Percentiles rank a stretch among this genome's conserved stretches.
phyloP scores from a whole-genome alignment of 1,284 basidiomycete species.

The Paramarasmius palmivorus region DNA sequence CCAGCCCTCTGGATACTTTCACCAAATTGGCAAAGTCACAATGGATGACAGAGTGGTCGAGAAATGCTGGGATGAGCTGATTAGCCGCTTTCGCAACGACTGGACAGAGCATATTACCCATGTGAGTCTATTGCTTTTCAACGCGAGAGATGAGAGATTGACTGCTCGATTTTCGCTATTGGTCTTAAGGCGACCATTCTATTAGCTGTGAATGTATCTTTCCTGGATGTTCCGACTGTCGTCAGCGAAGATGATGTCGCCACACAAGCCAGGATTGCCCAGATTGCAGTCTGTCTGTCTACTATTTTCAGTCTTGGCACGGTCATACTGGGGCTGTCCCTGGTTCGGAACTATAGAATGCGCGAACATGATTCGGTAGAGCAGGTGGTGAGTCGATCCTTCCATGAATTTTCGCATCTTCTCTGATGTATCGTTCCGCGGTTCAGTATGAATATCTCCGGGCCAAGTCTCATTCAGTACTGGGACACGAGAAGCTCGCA shows the following conservation, averaged over 20 bases:
- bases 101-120: conserved; percentile 6
- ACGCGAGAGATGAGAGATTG: not conserved
- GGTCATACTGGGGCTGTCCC: not conserved
- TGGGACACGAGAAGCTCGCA: conserved; percentile 3
- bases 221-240: conserved; percentile 13
- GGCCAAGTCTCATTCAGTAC: not conserved
- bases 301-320: not conserved
- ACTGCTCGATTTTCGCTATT: not conserved
- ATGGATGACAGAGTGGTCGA: conserved; percentile 13
- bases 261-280: not conserved
- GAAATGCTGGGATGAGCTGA: conserved; percentile 7
- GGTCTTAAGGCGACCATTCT: conserved; percentile 12
- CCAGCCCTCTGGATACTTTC: too few relatives aligned
- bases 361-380: conserved; percentile 1
- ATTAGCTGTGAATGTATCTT: conserved; percentile 13
- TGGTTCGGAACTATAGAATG: not conserved
- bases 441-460: not conserved
- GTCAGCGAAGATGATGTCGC: not conserved
- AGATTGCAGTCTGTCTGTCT: not conserved
- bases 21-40: not conserved
- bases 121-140: not conserved
- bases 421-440: not conserved
- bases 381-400: not conserved
- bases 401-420: not conserved
- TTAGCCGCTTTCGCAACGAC: conserved; percentile 8